Evolutionary conservation across 1,284 basidiomycete genomes (phyloP).

Genomic region (Vanrija sp.): DNA sequence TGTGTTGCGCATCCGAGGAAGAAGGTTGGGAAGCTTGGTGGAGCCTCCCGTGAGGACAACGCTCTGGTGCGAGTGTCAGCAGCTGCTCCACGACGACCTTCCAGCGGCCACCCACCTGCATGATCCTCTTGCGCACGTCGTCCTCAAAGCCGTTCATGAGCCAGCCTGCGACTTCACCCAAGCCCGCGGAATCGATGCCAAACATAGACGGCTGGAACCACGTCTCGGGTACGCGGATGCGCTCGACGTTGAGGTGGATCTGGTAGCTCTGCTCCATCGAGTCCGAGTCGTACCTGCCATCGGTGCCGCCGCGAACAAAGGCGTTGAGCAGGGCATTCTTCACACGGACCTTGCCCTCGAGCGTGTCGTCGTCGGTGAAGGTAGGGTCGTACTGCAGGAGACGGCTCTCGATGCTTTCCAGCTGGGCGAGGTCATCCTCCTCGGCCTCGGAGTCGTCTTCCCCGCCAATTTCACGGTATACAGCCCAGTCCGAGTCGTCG

Average conservation of each 20-base stretch:
- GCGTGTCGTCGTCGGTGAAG: constrained; percentile 77
- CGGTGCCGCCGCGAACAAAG: constrained; percentile 60
- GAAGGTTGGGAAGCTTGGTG: constrained; percentile 68
- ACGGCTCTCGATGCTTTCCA: constrained; percentile 73
- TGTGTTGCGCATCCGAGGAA: constrained; percentile 62
- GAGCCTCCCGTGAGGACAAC: constrained; percentile 87
- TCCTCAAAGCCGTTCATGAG: constrained; percentile 76
- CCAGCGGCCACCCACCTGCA: constrained; percentile 45
- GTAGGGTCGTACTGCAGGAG: constrained; percentile 76
- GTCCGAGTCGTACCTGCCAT: constrained; percentile 58
- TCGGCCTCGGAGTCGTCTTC: constrained; percentile 89
- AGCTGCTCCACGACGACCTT: not conserved
- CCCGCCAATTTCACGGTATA: constrained; percentile 92
- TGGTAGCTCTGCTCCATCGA: constrained; percentile 62
- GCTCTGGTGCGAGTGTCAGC: constrained; percentile 55
- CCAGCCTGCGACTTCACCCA: constrained; percentile 84
- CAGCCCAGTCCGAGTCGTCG: constrained; percentile 95
- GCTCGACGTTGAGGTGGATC: constrained; percentile 88
- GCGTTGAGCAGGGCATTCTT: constrained; percentile 79
- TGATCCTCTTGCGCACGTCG: constrained; percentile 61
- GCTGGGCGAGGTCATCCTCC: constrained; percentile 77
- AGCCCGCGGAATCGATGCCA: constrained; percentile 88
- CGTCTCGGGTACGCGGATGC: constrained; percentile 87
- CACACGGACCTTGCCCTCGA: constrained; percentile 68
- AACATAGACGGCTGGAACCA: constrained; percentile 92